Base-by-base conservation (phyloP, 192 early-diverging fungal species). In the Radiomyces spectabilis region DNA sequence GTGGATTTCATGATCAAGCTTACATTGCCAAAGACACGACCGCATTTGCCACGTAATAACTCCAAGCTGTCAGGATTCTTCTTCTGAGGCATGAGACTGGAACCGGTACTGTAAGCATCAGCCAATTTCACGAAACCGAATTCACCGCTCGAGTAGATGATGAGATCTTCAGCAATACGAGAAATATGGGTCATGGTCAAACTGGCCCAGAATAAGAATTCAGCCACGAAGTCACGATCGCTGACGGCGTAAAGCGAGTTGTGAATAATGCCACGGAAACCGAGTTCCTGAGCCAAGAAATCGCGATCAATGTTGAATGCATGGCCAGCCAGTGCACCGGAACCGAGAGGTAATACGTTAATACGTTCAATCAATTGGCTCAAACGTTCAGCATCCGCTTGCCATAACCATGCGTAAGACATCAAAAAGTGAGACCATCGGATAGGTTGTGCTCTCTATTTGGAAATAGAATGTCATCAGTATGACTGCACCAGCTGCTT, bases 21-120 rank as follows among this genome's bases (percentile, higher is more conserved):
- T 72, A 85, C 84, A 41, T 83, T 82, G 18, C 96, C 96, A 83
- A 95, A 99, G 18, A 94, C 88, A 41, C 96, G 89, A 21, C 96
- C 96, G 59, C 85, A 82, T 65, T 99, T 99, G 44, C 96, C 96
- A 42, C 96, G 88, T 55, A 99, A 75, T 27, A 99, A 81, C 66
- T 99, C 96, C 27, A 95, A 61, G 32, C 85, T 89, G 66, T 99
- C 96, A 5, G 96, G 92, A 78, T 99, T 99, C 83, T 99, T 99
- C 74, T 99, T 99, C 61, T 99, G 96, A 26, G 96, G 96, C 96
- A 99, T 99, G 71, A 99, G 69, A 55, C 88, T 92, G 70, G 86
- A 90, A 19, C 96, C 96, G 32, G 96, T 99, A 60, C 91, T 91
- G 65, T 98, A 98, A 13, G 96, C 94, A 68, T 99, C 96, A 16